Conservation (phyloP, 2,329 filamentous ascomycete species). For the Waltergamsia citrina region DNA sequence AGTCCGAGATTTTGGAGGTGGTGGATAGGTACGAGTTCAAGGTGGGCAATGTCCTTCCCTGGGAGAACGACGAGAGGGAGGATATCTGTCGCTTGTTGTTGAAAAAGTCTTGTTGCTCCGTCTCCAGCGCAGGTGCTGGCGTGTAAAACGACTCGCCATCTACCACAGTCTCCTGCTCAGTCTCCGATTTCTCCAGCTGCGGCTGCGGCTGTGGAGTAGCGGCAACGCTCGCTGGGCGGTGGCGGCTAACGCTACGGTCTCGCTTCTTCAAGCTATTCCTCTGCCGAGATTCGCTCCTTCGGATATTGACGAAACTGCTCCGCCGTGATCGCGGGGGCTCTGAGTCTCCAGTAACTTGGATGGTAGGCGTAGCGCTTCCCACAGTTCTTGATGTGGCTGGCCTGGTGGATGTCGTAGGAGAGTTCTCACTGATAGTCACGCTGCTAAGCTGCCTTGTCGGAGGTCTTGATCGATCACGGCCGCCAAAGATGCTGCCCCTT, state of each 20-base stretch:
- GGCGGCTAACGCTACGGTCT: slow-evolving; percentile 38
- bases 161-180: slow-evolving; percentile 29
- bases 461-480: slow-evolving; percentile 34
- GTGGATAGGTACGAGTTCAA: slow-evolving; percentile 35
- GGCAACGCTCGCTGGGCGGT: slow-evolving; percentile 31
- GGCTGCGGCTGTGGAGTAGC: too few species aligned
- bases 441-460: slow-evolving; percentile 30
- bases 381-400: slow-evolving; percentile 33
- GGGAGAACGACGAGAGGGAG: slow-evolving; percentile 30
- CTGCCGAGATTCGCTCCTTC: slow-evolving; percentile 36
- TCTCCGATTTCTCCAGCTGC: too few species aligned
- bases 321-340: slow-evolving; percentile 24
- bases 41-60: slow-evolving; percentile 31
- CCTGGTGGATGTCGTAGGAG: slow-evolving; percentile 15
- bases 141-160: slow-evolving; percentile 44
- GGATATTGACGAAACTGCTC: slow-evolving; percentile 21
- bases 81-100: slow-evolving; percentile 28
- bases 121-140: slow-evolving; percentile 29
- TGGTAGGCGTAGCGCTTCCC: slow-evolving; percentile 49
- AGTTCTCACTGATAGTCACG: slow-evolving; percentile 24
- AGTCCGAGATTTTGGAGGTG: slow-evolving; percentile 26
- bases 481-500: slow-evolving; percentile 68
- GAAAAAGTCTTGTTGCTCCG: slow-evolving; percentile 32
- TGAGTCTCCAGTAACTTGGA: slow-evolving; percentile 62
- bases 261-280: slow-evolving; percentile 44